phyloP scores from a whole-genome alignment of 2,329 filamentous ascomycete genomes.

The Pseudocercospora musae region DNA sequence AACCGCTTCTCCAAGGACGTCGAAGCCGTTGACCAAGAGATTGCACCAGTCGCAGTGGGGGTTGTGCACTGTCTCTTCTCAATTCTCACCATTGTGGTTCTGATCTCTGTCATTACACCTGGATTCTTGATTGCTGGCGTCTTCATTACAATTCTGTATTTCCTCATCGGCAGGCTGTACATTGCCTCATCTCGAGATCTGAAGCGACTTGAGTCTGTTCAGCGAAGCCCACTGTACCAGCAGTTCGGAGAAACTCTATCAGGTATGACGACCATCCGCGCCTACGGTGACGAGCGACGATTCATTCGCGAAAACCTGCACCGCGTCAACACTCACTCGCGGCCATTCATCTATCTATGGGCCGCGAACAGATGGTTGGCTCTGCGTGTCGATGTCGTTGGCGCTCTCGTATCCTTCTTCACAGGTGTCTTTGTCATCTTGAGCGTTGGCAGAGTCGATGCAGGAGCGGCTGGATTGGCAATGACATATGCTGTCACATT shows the following conservation, averaged over 20 bases:
- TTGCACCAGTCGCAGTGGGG: conserved; percentile 84
- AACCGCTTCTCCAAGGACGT: conserved; percentile 98
- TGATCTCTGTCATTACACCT: conserved; percentile 87
- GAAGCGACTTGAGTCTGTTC: conserved; percentile 90
- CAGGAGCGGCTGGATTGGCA: conserved; percentile 88
- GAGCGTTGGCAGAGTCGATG: conserved; percentile 77
- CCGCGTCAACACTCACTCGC: conserved; percentile 84
- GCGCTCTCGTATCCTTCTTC: conserved; percentile 89
- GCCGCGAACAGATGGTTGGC: conserved; percentile 95
- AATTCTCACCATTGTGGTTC: conserved; percentile 77
- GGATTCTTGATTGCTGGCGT: conserved; percentile 82
- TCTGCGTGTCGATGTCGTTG: conserved; percentile 84
- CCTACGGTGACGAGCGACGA: conserved; percentile 88
- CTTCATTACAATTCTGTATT: conserved; percentile 81
- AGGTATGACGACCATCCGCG: conserved; percentile 93
- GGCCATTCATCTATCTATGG: conserved; percentile 96
- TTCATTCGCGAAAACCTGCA: conserved; percentile 89
- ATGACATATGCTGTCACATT: conserved; percentile 96
- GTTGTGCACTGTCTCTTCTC: conserved; percentile 64
- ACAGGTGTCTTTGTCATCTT: conserved; percentile 86
- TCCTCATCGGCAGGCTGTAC: conserved; percentile 81
- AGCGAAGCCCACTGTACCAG: conserved; percentile 92
- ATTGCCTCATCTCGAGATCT: conserved; percentile 89
- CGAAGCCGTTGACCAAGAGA: conserved; percentile 91
- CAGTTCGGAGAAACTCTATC: conserved; percentile 95